Conservation (phyloP, 345 rosid genomes). For the Limnanthes douglasii region DNA sequence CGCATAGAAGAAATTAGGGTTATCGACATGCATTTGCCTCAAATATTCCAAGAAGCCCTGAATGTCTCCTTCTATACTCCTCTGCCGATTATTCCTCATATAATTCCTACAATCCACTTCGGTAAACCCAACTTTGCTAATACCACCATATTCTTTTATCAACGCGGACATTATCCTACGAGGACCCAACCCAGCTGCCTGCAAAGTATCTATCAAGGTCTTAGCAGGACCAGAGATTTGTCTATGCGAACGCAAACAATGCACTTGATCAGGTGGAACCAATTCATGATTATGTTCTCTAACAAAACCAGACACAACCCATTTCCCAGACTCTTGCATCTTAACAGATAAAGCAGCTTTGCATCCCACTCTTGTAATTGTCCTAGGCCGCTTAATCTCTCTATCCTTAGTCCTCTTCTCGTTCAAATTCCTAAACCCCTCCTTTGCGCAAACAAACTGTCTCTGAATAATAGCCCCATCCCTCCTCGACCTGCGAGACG, state of each 20-base stretch:
- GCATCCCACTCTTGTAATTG: slow-evolving; percentile 41
- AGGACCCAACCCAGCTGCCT: slow-evolving; percentile 56
- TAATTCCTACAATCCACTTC: slow-evolving; percentile 47
- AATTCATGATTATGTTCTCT: slow-evolving; percentile 41
- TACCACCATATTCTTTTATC: slow-evolving; percentile 46
- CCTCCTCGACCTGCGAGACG: slow-evolving; percentile 47
- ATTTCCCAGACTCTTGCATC: slow-evolving; percentile 52
- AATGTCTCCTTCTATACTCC: slow-evolving; percentile 32
- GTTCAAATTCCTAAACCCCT: slow-evolving; percentile 44
- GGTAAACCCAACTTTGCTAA: slow-evolving; percentile 43
- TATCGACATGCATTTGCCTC: slow-evolving; percentile 29
- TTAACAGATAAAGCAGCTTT: slow-evolving; percentile 43
- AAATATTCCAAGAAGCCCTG: slow-evolving; percentile 37
- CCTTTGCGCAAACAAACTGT: slow-evolving; percentile 56
- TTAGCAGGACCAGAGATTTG: slow-evolving; percentile 51
- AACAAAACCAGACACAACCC: slow-evolving; percentile 38
- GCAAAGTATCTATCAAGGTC: slow-evolving; percentile 46
- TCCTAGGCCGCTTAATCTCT: slow-evolving; percentile 49
- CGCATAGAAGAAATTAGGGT: slow-evolving; percentile 21
- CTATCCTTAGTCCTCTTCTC: slow-evolving; percentile 47
- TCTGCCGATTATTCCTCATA: slow-evolving; percentile 38
- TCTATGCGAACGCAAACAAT: slow-evolving; percentile 40
- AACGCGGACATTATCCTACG: slow-evolving; percentile 44
- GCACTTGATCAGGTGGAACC: slow-evolving; percentile 49
- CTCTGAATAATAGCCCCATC: slow-evolving; percentile 59